A percentile compares a stretch with the other conserved stretches of the same genome.
These are phyloP conservation scores for Arctium minus DNA, from an alignment of 129 eudicot species.

Conservation along the genomic window DNA sequence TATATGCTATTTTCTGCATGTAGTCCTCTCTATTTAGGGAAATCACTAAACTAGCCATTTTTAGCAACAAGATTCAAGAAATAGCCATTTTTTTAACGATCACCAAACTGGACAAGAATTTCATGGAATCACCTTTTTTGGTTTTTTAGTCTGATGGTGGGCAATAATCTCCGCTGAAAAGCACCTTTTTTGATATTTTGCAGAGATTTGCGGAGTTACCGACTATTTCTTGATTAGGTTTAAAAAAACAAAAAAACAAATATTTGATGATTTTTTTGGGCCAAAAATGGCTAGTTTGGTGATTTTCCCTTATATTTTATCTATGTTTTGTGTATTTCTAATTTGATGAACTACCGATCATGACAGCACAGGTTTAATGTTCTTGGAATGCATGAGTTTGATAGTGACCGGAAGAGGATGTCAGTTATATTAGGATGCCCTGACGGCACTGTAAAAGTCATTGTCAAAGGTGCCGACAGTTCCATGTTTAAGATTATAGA, in stretches of 20 bases:
- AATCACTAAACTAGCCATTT: not conserved
- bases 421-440: slow-evolving; percentile 95
- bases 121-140: not conserved
- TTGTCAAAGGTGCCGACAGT: slow-evolving; percentile 97
- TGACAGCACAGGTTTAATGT: slow-evolving; percentile 72
- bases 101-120: not conserved
- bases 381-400: slow-evolving; percentile 96
- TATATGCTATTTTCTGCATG: not conserved
- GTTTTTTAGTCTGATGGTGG: not conserved
- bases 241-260: not conserved
- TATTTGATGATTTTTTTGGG: not conserved
- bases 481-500: slow-evolving; percentile 73
- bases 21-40: not conserved
- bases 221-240: not conserved
- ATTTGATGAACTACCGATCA: slow-evolving; percentile 12
- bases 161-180: not conserved
- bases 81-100: not conserved
- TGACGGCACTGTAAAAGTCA: slow-evolving; percentile 65
- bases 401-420: slow-evolving; percentile 97
- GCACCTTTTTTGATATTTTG: not conserved
- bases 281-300: not conserved
- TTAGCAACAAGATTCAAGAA: not conserved
- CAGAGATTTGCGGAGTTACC: not conserved
- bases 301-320: not conserved
- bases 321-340: not conserved